Evolutionary conservation across 2,329 filamentous ascomycete species (phyloP), one percentile per base, ranked within the genome.

Genomic region (Fusarium neocosmosporiellum): DNA sequence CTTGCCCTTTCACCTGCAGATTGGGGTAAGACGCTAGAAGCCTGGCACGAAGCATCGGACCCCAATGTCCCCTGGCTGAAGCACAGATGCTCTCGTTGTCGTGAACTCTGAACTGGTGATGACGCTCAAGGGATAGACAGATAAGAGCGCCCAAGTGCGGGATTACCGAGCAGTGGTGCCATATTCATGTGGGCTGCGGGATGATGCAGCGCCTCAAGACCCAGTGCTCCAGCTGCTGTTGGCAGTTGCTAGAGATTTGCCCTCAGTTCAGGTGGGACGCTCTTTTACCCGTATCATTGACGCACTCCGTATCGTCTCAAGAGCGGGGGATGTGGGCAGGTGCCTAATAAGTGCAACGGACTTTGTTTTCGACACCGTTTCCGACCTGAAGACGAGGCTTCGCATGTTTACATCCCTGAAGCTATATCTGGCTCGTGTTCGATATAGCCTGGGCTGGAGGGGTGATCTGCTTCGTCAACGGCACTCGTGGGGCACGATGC

Each of bases 21-120:
- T 69, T 73, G 61, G 66, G 71, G 67, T 65, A 75, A 74, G 67
- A 71, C 67, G 66, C 73, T 69, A 75, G 74, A 75, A 75, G 69
- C 71, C 66, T 54, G 59, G 46, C 65, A 71, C 63, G 57, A 73
- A 69, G 66, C 64, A 63, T 68, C 53, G 33, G 50, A 50, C 24
- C 33, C 53, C 53, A 67, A 64, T 72, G 58, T 67, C 48, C 46
- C 48, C 63, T 58, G 50, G 53, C 27, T 39, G 6, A 22, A 53
- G 62, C 61, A 53, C 57, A 57, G 36, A 58, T 57, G 9, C 54
- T 58, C 20, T 54, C 34, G 55, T 43, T 43, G 34, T 70, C 29
- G 24, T 41, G 10, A 37, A 67, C 53, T 53, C 41, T 62, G n/a
- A 46, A 59, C 57, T 66, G 31, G 31, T 59, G 36, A 60, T 63